These are phyloP conservation scores for Tephrocybe sp. DNA, from an alignment of 768 basidiomycete species.

Conservation along the genomic window DNA sequence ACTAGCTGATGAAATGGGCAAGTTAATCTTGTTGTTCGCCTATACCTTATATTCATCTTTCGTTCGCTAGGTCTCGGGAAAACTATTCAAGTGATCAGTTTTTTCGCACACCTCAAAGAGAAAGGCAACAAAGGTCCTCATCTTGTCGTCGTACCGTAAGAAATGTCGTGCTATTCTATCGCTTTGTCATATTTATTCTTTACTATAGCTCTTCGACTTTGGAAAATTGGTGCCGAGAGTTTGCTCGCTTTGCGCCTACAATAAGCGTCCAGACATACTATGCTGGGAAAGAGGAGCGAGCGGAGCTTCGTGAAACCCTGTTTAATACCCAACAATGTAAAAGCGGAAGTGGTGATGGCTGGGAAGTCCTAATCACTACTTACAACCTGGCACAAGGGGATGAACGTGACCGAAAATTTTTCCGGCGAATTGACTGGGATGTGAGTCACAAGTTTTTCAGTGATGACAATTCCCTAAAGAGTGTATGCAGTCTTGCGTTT, in stretches of 20 bases:
- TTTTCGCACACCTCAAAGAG: conserved; percentile 87
- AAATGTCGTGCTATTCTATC: conserved; percentile 15
- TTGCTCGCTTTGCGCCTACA: conserved; percentile 83
- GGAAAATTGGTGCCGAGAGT: conserved; percentile 99
- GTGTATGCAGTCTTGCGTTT: conserved; percentile 74
- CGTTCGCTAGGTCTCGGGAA: conserved; percentile 81
- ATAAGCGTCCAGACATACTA: conserved; percentile 92
- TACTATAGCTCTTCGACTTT: conserved; percentile 81
- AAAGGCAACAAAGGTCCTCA: conserved; percentile 79
- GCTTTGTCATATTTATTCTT: conserved; percentile 5
- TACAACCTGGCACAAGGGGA: conserved; percentile 93
- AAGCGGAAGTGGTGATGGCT: conserved; percentile 53
- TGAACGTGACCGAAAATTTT: conserved; percentile 89
- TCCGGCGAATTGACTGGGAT: conserved; percentile 88
- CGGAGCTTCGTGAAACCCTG: conserved; percentile 68
- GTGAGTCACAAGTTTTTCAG: conserved; percentile 45
- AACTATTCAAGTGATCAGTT: conserved; percentile 98
- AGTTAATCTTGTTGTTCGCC: conserved; percentile 23
- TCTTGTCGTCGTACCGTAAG: conserved; percentile 93
- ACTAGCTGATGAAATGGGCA: conserved; percentile 99
- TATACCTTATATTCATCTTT: conserved; percentile 7
- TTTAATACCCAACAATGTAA: conserved; percentile 51
- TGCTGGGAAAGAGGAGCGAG: conserved; percentile 85
- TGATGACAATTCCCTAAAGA: not conserved
- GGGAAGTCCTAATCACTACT: conserved; percentile 95